Conservation (phyloP, 2,329 filamentous ascomycete genomes). For the Fusarium circinatum region DNA sequence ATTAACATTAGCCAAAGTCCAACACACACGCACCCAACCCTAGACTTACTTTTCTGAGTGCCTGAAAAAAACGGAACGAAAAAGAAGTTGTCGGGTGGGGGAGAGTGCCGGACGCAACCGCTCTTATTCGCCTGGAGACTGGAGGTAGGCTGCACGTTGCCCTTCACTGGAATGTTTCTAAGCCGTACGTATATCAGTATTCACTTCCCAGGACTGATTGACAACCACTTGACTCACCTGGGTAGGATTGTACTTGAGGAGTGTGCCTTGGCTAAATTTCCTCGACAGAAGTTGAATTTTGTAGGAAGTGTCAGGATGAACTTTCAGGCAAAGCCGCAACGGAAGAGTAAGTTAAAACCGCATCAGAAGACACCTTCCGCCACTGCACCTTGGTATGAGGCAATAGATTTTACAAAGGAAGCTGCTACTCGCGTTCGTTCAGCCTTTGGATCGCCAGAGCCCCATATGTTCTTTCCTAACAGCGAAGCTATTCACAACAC, state of each 20-base stretch:
- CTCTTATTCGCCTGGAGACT: too few relatives aligned
- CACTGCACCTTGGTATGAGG: not conserved
- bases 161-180: not conserved
- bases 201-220: not conserved
- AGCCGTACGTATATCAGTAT: not conserved
- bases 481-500: not conserved
- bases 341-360: not conserved
- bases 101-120: too few relatives aligned
- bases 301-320: not conserved
- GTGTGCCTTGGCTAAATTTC: not conserved
- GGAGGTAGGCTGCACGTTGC: too few relatives aligned
- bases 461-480: not conserved
- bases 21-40: too few relatives aligned
- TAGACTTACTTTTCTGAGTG: too few relatives aligned
- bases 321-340: not conserved
- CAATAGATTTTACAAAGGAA: not conserved
- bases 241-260: not conserved
- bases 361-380: not conserved
- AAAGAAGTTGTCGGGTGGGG: too few relatives aligned
- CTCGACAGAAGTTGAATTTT: not conserved
- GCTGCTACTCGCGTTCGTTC: not conserved
- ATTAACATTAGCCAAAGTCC: fast-evolving
- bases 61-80: too few relatives aligned
- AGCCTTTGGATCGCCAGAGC: not conserved
- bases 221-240: not conserved